These are phyloP conservation scores for Barnettozyma pratensis DNA, from an alignment of 805 yeast species.

Conservation along the genomic window DNA sequence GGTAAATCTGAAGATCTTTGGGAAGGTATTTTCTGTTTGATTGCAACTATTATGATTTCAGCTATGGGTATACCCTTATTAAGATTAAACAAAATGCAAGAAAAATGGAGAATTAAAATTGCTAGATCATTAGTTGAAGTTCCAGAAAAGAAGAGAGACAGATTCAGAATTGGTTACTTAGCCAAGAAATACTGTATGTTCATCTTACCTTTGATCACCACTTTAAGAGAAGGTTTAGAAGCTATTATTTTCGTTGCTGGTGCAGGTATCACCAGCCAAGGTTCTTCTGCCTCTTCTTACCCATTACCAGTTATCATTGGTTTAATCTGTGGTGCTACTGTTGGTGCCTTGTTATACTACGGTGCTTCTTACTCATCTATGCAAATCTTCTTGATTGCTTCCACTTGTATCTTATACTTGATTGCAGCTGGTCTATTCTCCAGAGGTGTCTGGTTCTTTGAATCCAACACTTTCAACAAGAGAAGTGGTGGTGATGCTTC, in stretches of 20 bases:
- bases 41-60: slow-evolving; percentile 86
- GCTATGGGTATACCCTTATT: slow-evolving; percentile 96
- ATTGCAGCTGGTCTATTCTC: slow-evolving; percentile 92
- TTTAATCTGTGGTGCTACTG: slow-evolving; percentile 66
- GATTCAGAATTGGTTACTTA: slow-evolving; percentile 49
- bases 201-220: slow-evolving; percentile 83
- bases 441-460: slow-evolving; percentile 89
- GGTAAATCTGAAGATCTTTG: slow-evolving; percentile 84
- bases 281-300: slow-evolving; percentile 62
- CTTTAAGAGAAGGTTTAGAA: slow-evolving; percentile 94
- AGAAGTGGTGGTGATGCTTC: slow-evolving; percentile 92
- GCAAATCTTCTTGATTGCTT: slow-evolving; percentile 79
- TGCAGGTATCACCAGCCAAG: slow-evolving; percentile 65
- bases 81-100: slow-evolving; percentile 93
- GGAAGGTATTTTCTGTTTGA: slow-evolving; percentile 93
- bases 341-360: slow-evolving; percentile 69
- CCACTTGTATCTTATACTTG: slow-evolving; percentile 85
- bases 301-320: slow-evolving; percentile 94
- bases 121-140: slow-evolving; percentile 72
- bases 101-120: slow-evolving; percentile 93
- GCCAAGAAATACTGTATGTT: slow-evolving; percentile 82
- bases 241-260: slow-evolving; percentile 96
- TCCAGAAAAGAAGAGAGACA: slow-evolving; percentile 45
- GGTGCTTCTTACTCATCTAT: slow-evolving; percentile 81
- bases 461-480: slow-evolving; percentile 56